phyloP scores from a whole-genome alignment of 2,329 filamentous ascomycete genomes.

The Botrytis sinoallii region DNA sequence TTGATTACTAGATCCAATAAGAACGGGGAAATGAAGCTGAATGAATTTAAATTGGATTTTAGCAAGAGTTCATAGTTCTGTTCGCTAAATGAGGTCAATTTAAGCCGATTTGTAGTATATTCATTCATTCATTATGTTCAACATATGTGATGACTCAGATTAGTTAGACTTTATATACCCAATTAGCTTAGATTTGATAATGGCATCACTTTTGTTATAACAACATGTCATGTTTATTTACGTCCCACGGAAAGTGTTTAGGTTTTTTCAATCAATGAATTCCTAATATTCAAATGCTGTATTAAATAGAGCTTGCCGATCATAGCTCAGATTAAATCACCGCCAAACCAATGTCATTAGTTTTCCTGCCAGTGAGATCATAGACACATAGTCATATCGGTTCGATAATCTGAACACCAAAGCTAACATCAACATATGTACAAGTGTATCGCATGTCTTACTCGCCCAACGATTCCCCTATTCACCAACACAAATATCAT shows the following conservation, averaged over 20 bases:
- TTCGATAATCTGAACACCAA: fast-evolving
- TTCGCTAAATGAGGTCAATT: neutral
- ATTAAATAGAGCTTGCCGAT: neutral
- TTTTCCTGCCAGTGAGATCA: neutral
- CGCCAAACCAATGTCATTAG: neutral
- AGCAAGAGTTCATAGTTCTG: fast-evolving
- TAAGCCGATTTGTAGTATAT: neutral
- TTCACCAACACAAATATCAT: too few relatives aligned
- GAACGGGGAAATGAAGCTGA: neutral
- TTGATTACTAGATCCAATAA: neutral
- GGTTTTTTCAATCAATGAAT: too few relatives aligned
- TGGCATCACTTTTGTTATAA: too few relatives aligned
- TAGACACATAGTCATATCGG: neutral
- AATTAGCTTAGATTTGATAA: too few relatives aligned
- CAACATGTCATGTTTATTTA: too few relatives aligned
- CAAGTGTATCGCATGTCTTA: neutral
- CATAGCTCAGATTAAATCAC: fast-evolving
- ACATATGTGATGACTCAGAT: neutral
- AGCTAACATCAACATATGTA: neutral
- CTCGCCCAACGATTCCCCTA: neutral
- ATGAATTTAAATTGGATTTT: fast-evolving
- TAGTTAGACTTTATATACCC: neutral
- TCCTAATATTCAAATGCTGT: neutral
- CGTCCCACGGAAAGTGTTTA: too few relatives aligned
- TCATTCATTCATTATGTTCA: neutral